Conservation (phyloP, 202 grass and related monocot species). For the Cymbopogon flexuosus region DNA sequence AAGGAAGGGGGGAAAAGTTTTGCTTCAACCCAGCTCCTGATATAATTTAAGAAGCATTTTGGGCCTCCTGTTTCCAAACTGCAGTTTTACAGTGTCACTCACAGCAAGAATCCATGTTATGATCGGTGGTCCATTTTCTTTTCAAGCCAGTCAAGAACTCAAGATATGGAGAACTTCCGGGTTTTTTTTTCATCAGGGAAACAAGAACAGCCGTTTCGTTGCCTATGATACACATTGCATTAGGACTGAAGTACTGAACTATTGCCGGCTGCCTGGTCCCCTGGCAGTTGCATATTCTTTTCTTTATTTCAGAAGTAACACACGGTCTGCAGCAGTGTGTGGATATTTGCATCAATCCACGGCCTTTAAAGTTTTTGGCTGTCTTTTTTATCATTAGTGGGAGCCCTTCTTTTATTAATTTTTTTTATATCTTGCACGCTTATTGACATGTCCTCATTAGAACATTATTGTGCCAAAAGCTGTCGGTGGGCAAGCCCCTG, state of each 20-base stretch:
- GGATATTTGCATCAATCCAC: slow-evolving; percentile 21
- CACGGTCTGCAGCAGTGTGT: slow-evolving; percentile 1
- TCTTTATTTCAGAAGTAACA: slow-evolving; percentile 20
- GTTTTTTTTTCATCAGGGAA: slow-evolving; percentile 34
- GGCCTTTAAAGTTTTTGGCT: background rate
- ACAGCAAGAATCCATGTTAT: background rate
- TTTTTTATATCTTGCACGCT: slow-evolving; percentile 1
- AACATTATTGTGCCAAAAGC: slow-evolving; percentile 36
- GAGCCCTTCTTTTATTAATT: background rate
- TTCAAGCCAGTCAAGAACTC: background rate
- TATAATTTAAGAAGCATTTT: background rate
- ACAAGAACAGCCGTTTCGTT: background rate
- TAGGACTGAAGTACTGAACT: slow-evolving; percentile 26
- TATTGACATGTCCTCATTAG: slow-evolving; percentile 37
- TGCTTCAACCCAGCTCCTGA: background rate
- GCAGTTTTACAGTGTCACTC: background rate
- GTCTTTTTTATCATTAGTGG: slow-evolving; percentile 25
- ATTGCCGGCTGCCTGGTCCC: slow-evolving; percentile 10
- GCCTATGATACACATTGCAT: background rate
- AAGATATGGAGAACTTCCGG: background rate
- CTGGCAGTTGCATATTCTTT: slow-evolving; percentile 28
- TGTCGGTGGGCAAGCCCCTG: slow-evolving; percentile 15
- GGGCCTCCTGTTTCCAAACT: background rate
- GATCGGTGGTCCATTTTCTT: background rate
- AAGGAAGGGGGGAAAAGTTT: background rate